Conservation (phyloP, 768 basidiomycete species). For the Boletus pseudopeckii region DNA sequence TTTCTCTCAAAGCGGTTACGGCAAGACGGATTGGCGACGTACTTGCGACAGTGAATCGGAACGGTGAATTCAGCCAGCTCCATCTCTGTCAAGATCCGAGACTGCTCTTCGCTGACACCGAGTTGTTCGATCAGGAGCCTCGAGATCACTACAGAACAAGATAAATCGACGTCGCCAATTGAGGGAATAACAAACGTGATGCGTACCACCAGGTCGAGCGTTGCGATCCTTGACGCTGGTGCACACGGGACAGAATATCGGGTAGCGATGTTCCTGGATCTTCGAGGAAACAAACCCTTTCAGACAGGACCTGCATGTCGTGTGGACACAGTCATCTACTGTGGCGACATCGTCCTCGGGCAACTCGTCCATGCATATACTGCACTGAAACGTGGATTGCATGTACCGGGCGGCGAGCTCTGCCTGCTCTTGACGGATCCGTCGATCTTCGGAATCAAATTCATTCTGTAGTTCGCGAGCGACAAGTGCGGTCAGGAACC, state of each 20-base stretch:
- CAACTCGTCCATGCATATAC: constrained; percentile 52
- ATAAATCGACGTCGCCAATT: background rate
- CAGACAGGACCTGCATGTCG: constrained; percentile 54
- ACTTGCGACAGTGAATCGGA: constrained; percentile 51
- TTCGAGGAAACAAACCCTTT: constrained; percentile 40
- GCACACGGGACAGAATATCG: constrained; percentile 62
- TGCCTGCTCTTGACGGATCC: constrained; percentile 34
- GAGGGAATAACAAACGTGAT: background rate
- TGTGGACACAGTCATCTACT: constrained; percentile 48
- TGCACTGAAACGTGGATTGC: constrained; percentile 46
- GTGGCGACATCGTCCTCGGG: constrained; percentile 40
- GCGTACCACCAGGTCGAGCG: constrained; percentile 33
- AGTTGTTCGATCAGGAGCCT: constrained; percentile 38
- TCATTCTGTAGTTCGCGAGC: constrained; percentile 35
- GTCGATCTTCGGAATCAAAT: constrained; percentile 41
- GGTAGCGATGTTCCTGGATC: constrained; percentile 52
- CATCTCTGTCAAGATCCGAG: constrained; percentile 42
- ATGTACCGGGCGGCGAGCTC: constrained; percentile 24
- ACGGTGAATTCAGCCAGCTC: constrained; percentile 43
- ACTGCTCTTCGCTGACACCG: constrained; percentile 44
- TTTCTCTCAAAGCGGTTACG: background rate
- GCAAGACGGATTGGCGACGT: constrained; percentile 6
- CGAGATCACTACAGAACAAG: constrained; percentile 35
- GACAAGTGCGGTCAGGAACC: constrained; percentile 4
- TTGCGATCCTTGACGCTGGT: constrained; percentile 25